A percentile compares a stretch with the other conserved stretches of the same genome.
phyloP scores from a whole-genome alignment of 192 early-diverging fungal genomes.

The Dispira simplex region DNA sequence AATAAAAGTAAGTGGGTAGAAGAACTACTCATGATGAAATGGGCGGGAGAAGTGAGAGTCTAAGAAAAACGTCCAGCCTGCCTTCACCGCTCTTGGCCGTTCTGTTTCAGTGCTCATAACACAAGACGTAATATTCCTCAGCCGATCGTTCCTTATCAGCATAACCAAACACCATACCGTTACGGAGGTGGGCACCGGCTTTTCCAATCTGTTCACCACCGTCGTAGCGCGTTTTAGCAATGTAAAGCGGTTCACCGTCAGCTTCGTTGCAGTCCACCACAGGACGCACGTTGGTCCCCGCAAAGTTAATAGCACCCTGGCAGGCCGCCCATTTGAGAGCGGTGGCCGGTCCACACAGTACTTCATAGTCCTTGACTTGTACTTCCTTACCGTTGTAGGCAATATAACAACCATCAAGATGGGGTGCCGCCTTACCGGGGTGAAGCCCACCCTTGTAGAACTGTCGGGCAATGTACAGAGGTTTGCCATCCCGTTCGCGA shows the following conservation, averaged over 20 bases:
- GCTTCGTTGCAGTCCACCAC: slow-evolving; percentile 27
- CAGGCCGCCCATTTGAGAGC: slow-evolving; percentile 34
- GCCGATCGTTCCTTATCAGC: slow-evolving; percentile 26
- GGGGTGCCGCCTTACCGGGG: slow-evolving; percentile 30
- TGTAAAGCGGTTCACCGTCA: slow-evolving; percentile 24
- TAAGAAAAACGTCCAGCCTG: not conserved
- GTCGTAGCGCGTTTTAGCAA: slow-evolving; percentile 28
- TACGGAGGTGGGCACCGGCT: slow-evolving; percentile 28
- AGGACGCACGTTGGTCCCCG: slow-evolving; percentile 16
- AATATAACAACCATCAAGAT: slow-evolving; percentile 30
- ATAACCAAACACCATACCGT: slow-evolving; percentile 28
- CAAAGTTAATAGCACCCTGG: slow-evolving; percentile 23
- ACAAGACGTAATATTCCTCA: slow-evolving; percentile 27
- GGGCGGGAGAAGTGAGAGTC: not conserved
- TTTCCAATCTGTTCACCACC: slow-evolving; percentile 33
- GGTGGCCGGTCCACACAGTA: slow-evolving; percentile 42
- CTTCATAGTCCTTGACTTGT: slow-evolving; percentile 29
- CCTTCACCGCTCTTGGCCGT: not conserved
- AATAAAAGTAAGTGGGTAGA: not conserved
- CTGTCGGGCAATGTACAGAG: slow-evolving; percentile 36
- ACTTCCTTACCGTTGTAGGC: slow-evolving; percentile 39
- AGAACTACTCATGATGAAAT: not conserved
- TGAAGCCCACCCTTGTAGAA: slow-evolving; percentile 32
- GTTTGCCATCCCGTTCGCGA: slow-evolving; percentile 34
- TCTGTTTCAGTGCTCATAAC: slow-evolving; percentile 12